phyloP scores from a whole-genome alignment of 306 rosid genomes.

The Acacia crassicarpa region DNA sequence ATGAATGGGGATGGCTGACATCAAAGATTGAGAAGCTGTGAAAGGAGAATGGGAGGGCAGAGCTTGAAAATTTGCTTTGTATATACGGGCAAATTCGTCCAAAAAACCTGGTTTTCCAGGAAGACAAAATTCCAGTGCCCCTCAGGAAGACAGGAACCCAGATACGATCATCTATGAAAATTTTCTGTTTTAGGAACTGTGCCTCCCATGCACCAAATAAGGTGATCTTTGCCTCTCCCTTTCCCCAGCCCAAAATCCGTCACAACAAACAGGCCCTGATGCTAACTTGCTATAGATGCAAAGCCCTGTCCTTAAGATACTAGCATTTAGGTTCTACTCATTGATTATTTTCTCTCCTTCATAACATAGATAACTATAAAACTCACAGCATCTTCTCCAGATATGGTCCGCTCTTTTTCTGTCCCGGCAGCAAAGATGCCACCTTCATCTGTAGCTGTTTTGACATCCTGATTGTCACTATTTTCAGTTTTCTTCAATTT shows the following conservation, averaged over 20 bases:
- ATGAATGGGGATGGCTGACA: neutral
- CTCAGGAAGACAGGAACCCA: neutral
- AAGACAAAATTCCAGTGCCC: neutral
- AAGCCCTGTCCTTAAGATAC: neutral
- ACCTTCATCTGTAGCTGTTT: constrained; percentile 44
- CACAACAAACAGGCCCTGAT: neutral
- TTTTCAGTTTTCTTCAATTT: constrained; percentile 47
- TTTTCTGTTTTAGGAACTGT: neutral
- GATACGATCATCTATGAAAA: neutral
- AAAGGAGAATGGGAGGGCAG: neutral
- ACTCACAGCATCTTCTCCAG: constrained; percentile 87
- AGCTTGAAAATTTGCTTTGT: neutral
- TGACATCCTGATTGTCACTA: constrained; percentile 35
- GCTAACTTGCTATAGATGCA: neutral
- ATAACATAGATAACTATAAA: constrained; percentile 1
- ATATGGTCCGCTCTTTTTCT: constrained; percentile 60
- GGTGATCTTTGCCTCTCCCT: neutral
- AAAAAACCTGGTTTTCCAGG: neutral
- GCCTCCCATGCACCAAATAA: neutral
- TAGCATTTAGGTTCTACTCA: neutral
- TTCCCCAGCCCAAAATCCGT: neutral
- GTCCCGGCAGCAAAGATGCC: constrained; percentile 75
- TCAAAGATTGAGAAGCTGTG: neutral
- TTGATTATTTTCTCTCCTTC: neutral
- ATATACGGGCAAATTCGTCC: neutral